A percentile compares a stretch with the other conserved stretches of the same genome.
Conservation (phyloP, 345 rosid genomes). For the Eucalyptus brandiana region DNA sequence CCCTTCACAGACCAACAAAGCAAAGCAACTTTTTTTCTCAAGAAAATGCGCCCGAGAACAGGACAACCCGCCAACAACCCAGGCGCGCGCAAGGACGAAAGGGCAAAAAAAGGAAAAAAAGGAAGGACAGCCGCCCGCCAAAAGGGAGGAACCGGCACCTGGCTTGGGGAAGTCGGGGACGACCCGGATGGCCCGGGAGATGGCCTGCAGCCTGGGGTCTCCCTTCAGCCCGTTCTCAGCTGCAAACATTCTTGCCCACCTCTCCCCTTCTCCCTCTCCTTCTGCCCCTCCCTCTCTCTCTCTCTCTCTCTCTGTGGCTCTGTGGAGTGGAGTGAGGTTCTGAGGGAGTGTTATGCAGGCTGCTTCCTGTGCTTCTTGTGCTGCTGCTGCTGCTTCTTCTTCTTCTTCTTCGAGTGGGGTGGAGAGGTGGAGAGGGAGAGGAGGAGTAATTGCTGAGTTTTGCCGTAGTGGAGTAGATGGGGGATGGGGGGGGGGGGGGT, state of each 20-base stretch:
- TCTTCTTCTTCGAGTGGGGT: neutral
- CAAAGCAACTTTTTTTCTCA: neutral
- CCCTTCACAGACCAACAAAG: conserved; percentile 18
- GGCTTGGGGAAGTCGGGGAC: conserved; percentile 71
- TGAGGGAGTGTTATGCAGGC: too few relatives aligned
- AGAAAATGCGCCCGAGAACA: neutral
- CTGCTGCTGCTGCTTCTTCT: too few relatives aligned
- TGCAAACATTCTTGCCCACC: conserved; percentile 37
- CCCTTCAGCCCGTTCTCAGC: conserved; percentile 69
- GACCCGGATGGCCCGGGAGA: conserved; percentile 54
- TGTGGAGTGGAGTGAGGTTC: neutral
- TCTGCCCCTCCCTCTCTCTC: neutral
- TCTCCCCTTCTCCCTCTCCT: neutral
- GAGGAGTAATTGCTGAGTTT: neutral
- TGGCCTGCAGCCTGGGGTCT: conserved; percentile 58
- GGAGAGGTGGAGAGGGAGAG: neutral
- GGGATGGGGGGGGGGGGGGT: neutral
- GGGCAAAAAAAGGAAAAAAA: accelerated
- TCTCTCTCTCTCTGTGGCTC: neutral
- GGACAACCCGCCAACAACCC: neutral
- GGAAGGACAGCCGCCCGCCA: neutral
- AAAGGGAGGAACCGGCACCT: conserved; percentile 11
- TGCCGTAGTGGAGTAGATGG: too few relatives aligned
- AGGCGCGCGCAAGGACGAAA: too few relatives aligned
- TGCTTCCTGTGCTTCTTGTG: too few relatives aligned